phyloP scores from a whole-genome alignment of 2,329 filamentous ascomycete genomes.

The Colletotrichum aenigma region DNA sequence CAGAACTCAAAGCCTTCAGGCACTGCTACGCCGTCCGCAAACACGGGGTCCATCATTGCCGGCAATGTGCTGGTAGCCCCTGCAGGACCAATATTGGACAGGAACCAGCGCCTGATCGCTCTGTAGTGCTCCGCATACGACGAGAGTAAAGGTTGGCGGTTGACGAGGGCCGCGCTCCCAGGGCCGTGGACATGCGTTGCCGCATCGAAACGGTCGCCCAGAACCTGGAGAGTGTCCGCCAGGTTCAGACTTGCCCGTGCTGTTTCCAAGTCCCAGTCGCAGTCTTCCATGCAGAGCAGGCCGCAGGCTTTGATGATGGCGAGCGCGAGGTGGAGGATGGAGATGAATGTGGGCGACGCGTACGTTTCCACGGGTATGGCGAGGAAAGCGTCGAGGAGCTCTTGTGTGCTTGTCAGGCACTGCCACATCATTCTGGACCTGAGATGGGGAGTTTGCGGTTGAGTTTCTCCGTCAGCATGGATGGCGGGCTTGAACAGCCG shows the following conservation, averaged over 20 bases:
- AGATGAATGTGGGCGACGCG: neutral
- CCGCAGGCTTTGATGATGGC: neutral
- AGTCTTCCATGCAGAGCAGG: neutral
- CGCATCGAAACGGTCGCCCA: neutral
- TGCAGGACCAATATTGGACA: neutral
- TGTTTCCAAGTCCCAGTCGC: neutral
- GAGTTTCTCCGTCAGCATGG: fast-evolving
- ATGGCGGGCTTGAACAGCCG: neutral
- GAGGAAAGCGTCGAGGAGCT: neutral
- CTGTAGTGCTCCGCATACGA: neutral
- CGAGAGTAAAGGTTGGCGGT: neutral
- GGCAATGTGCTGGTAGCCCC: neutral
- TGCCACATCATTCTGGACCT: neutral
- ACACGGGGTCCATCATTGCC: neutral
- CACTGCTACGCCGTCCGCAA: neutral
- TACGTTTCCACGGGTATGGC: neutral
- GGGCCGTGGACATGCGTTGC: too few species aligned
- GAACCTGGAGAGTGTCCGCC: neutral
- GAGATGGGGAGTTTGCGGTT: neutral
- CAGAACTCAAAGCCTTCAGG: neutral
- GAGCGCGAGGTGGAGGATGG: neutral
- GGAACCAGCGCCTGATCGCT: neutral
- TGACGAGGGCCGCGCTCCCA: neutral
- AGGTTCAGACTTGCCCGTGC: fast-evolving
- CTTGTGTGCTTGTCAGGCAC: neutral